Conservation (phyloP, 2,329 filamentous ascomycete genomes). For the Bipolaris bicolor region DNA sequence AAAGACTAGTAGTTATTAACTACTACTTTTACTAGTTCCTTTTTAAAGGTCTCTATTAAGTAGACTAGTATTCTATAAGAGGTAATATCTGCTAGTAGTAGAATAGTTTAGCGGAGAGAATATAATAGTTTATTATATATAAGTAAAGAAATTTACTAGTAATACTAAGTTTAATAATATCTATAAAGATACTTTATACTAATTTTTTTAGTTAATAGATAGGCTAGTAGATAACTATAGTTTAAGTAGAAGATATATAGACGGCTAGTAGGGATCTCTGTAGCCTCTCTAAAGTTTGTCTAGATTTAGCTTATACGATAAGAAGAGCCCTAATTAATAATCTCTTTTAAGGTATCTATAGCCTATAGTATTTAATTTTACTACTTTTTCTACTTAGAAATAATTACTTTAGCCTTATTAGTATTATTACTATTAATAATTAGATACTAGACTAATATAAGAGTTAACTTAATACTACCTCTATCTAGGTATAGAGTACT, state of each 20-base stretch:
- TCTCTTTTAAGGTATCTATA: background rate
- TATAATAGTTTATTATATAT: background rate
- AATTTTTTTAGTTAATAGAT: too few species aligned
- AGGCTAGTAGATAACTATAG: background rate
- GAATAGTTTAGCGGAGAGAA: background rate
- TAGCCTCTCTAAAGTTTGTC: conserved; percentile 1
- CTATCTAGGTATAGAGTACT: too few species aligned
- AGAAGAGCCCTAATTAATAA: background rate
- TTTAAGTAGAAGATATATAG: conserved; percentile 8
- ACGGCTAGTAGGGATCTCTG: background rate
- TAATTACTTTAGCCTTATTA: background rate
- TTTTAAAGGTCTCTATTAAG: conserved; percentile 1
- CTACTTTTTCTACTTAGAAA: background rate
- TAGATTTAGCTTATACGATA: background rate
- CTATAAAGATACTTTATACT: background rate
- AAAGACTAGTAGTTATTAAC: conserved; percentile 14
- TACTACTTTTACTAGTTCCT: conserved; percentile 12
- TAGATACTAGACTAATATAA: too few species aligned
- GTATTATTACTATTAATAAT: too few species aligned
- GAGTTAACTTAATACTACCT: too few species aligned
- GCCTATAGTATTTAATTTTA: background rate
- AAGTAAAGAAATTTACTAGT: background rate
- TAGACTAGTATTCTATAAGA: conserved; percentile 1
- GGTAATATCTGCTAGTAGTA: background rate
- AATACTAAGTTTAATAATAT: background rate